phyloP scores from a whole-genome alignment of 108 stramenopile species.

The Cyclotella distinguenda region DNA sequence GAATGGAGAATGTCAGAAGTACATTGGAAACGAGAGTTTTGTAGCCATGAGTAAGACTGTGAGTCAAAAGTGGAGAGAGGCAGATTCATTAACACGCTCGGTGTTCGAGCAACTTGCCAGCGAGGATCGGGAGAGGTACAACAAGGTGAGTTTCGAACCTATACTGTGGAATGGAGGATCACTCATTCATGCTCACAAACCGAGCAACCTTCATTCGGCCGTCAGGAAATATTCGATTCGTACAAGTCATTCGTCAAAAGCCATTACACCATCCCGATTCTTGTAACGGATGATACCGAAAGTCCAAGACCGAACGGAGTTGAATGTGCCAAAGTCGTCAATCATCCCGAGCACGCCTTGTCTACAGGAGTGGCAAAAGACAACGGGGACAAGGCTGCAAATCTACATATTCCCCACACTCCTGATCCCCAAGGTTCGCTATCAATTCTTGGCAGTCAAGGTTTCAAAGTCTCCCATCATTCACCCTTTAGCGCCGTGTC shows the following conservation, averaged over 20 bases:
- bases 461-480: no score
- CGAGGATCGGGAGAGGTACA: conserved; percentile 1
- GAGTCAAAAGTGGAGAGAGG: conserved; percentile 2
- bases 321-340: no score
- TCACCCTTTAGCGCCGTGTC: no score
- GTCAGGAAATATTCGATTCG: neutral
- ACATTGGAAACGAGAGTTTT: conserved; percentile 1
- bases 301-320: neutral
- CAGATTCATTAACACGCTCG: neutral
- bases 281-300: neutral
- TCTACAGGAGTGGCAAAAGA: no score
- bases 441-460: no score
- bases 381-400: no score
- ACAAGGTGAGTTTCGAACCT: conserved; percentile 3
- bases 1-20: neutral
- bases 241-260: neutral
- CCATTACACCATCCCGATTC: neutral
- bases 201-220: neutral
- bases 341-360: no score
- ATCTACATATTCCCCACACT: no score
- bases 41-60: conserved; percentile 1
- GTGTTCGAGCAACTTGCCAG: conserved; percentile 8
- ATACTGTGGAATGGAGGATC: neutral
- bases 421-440: no score
- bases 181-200: neutral